These are phyloP conservation scores for Diaporthe australafricana DNA, from an alignment of 2,329 filamentous ascomycete species.

Conservation along the genomic window DNA sequence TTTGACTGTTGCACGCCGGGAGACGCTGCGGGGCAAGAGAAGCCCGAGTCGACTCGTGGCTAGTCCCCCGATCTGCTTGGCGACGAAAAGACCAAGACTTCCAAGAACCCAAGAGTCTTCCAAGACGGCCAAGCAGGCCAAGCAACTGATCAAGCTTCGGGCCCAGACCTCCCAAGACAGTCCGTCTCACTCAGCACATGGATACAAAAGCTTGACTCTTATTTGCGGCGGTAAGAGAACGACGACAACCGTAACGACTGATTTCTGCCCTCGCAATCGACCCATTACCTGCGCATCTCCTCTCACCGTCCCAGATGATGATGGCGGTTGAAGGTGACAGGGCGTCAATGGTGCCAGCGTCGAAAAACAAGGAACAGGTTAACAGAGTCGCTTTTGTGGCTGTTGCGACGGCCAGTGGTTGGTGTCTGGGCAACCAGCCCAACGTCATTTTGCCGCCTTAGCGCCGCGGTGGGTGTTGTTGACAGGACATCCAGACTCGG, in stretches of 20 bases:
- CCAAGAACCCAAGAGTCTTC: background rate
- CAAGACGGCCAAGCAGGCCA: constrained; percentile 25
- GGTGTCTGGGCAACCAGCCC: background rate
- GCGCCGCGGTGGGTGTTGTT: background rate
- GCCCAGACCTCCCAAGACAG: constrained; percentile 21
- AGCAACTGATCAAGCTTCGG: constrained; percentile 22
- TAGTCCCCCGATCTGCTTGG: background rate
- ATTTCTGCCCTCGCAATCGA: background rate
- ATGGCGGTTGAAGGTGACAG: background rate
- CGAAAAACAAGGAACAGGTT: constrained; percentile 21
- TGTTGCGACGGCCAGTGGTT: background rate
- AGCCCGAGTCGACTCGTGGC: background rate
- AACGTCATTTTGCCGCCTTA: constrained; percentile 22
- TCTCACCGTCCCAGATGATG: background rate
- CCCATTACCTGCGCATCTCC: background rate
- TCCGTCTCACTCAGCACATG: background rate
- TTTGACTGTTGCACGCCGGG: background rate
- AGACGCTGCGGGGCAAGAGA: background rate
- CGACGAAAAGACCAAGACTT: background rate
- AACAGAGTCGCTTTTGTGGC: constrained; percentile 29
- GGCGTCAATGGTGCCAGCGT: constrained; percentile 3
- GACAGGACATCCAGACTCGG: background rate
- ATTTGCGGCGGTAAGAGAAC: background rate
- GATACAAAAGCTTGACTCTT: background rate
- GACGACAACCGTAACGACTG: background rate